phyloP scores from a whole-genome alignment of 2,329 filamentous ascomycete genomes.

The Aspergillus calidoustus region DNA sequence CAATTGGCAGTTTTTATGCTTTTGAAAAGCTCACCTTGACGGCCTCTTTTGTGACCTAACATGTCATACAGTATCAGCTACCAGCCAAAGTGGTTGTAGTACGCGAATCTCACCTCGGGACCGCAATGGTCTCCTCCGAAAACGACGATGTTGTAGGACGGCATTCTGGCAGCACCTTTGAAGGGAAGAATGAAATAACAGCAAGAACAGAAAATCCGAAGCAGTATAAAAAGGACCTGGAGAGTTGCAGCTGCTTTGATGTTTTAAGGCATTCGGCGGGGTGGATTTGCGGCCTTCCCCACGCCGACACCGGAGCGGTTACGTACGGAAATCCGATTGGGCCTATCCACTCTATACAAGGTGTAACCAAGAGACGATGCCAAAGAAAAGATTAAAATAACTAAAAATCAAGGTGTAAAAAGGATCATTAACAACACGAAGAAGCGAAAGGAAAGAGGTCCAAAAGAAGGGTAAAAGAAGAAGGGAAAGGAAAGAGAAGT shows the following conservation, averaged over 20 bases:
- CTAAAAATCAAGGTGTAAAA: slow-evolving; percentile 16
- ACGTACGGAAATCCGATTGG: slow-evolving; percentile 18
- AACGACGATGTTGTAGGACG: slow-evolving; percentile 76
- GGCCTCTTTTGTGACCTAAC: slow-evolving; percentile 78
- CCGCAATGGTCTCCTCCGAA: slow-evolving; percentile 84
- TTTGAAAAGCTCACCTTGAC: slow-evolving; percentile 68
- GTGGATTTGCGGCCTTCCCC: slow-evolving; percentile 26
- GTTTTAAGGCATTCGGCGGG: slow-evolving; percentile 27
- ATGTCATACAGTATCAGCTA: slow-evolving; percentile 17
- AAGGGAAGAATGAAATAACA: slow-evolving; percentile 13
- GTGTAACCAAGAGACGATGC: slow-evolving; percentile 12
- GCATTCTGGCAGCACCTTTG: slow-evolving; percentile 55
- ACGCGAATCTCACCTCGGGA: slow-evolving; percentile 68
- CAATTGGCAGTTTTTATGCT: not conserved
- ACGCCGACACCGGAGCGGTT: slow-evolving; percentile 35
- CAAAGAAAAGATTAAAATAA: slow-evolving; percentile 27
- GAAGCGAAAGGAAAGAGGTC: slow-evolving; percentile 22
- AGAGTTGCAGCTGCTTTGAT: slow-evolving; percentile 12
- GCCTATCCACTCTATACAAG: slow-evolving; percentile 4
- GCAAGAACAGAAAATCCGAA: slow-evolving; percentile 1
- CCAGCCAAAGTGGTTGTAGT: not conserved
- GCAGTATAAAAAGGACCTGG: slow-evolving; percentile 1
- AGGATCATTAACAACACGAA: slow-evolving; percentile 10
- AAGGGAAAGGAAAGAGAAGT: slow-evolving; percentile 14
- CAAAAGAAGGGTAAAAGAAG: slow-evolving; percentile 2